Base-by-base conservation (phyloP, 2,329 filamentous ascomycete genomes). In the Coleophoma cylindrospora region DNA sequence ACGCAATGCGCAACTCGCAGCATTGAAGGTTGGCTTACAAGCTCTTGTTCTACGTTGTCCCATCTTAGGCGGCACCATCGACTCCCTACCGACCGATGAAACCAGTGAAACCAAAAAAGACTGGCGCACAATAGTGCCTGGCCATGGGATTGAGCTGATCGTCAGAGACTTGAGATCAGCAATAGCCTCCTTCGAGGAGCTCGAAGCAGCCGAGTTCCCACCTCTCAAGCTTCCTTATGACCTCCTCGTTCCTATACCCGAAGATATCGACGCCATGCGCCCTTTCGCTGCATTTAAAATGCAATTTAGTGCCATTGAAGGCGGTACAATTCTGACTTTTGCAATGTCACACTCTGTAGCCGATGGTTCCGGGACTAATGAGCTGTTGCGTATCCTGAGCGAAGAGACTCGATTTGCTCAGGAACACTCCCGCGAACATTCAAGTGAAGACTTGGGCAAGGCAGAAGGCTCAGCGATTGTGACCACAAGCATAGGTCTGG, bases 21-120 rank as follows among this genome's bases (percentile, higher is more conserved):
- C 53, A 14, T 21, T 52, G 27, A 54, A 50, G 19, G 43, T 34
- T 10, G 53, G 50, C n/a, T n/a, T 54, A 11, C 47, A 54, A 47
- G 47, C 44, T 48, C 50, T 54, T n/a, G 48, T 54, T 17, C 13
- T 19, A 14, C 53, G 45, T 19, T 54, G 53, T 49, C 53, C 53
- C 14, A 46, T 52, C 22, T 34, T 54, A 48, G 50, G 50, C 8
- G 53, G 53, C 34, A 45, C 38, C 8, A 34, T 54, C 21, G 48
- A 44, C 12, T 44, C 50, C 34, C 22, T 47, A 19, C 45, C 45
- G 15, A 12, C 34, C 1, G 22, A 48, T 27, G 40, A 38, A 14
- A n/a, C 34, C 21, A 40, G 19, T 12, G 13, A 45, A 22, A 34
- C 27, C 22, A 15, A 46, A n/a, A 12, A 43, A 40, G 45, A 52